These are phyloP conservation scores for Tylopilus subfusipes DNA, from an alignment of 768 basidiomycete genomes.

Conservation along the genomic window DNA sequence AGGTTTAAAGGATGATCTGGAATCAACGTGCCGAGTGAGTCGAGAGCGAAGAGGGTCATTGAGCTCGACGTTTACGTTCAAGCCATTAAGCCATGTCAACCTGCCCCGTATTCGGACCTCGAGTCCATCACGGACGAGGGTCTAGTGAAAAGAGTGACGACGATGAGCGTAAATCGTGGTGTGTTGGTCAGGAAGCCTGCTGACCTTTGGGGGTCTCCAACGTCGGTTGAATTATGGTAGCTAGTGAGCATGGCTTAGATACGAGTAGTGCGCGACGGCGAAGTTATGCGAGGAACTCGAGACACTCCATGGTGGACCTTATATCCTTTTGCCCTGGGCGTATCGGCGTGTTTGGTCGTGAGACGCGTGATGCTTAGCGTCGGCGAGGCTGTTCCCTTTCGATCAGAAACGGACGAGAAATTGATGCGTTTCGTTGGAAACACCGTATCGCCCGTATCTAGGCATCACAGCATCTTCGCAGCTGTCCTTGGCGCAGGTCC, in stretches of 20 bases:
- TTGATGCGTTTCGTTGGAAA: neutral
- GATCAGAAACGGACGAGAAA: neutral
- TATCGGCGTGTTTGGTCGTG: no score
- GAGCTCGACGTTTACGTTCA: neutral
- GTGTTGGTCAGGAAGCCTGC: neutral
- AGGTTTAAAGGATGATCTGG: neutral
- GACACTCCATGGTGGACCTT: neutral
- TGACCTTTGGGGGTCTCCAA: neutral
- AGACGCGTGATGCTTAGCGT: no score
- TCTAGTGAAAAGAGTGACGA: neutral
- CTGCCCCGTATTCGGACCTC: conserved; percentile 14
- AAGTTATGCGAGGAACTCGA: no score
- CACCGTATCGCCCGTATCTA: neutral
- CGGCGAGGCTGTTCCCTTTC: neutral
- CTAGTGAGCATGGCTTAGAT: neutral
- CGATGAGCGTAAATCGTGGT: neutral
- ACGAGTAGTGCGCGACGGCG: neutral
- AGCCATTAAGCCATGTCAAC: conserved; percentile 4
- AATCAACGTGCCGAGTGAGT: neutral
- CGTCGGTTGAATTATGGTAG: neutral
- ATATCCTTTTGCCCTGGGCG: neutral
- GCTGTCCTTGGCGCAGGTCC: neutral
- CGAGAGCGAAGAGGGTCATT: neutral
- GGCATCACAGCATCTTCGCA: neutral
- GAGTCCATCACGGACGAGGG: neutral